Evolutionary conservation across 73 alveolate genomes (phyloP).

Genomic region (Paramecium tetraurelia): DNA sequence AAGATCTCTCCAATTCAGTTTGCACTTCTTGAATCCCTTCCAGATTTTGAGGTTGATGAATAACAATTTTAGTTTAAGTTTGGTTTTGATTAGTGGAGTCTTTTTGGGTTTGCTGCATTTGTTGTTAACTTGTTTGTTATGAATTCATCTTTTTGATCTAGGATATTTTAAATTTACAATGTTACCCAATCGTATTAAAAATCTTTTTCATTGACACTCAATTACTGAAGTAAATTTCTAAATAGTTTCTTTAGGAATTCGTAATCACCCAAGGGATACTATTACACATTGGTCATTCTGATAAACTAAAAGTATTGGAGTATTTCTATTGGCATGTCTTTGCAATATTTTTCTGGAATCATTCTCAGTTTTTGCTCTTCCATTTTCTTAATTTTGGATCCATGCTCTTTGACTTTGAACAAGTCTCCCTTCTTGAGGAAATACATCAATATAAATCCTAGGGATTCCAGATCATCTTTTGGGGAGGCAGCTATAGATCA

Average conservation of each 20-base stretch:
- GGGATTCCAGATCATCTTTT: slow-evolving; percentile 55
- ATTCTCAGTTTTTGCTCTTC: slow-evolving; percentile 56
- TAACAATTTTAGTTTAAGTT: neutral
- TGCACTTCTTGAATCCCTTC: slow-evolving; percentile 24
- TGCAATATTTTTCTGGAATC: slow-evolving; percentile 57
- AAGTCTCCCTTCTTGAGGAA: slow-evolving; percentile 53
- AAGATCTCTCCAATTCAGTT: slow-evolving; percentile 12
- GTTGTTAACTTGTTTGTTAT: neutral
- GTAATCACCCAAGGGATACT: slow-evolving; percentile 46
- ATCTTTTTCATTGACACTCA: slow-evolving; percentile 51
- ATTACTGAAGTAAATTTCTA: slow-evolving; percentile 17
- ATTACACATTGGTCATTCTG: slow-evolving; percentile 42
- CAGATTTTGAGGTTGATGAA: neutral
- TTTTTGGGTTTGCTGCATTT: neutral
- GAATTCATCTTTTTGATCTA: neutral
- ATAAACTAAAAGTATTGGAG: slow-evolving; percentile 24
- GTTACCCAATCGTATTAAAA: slow-evolving; percentile 60
- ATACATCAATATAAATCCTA: slow-evolving; percentile 51
- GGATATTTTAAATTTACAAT: neutral
- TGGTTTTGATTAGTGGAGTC: neutral
- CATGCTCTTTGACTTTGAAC: slow-evolving; percentile 20
- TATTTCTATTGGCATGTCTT: slow-evolving; percentile 51
- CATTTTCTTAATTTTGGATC: slow-evolving; percentile 35
- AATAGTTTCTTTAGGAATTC: slow-evolving; percentile 51
- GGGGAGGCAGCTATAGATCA: slow-evolving; percentile 51